Conservation (phyloP, 495 filamentous ascomycete species). For the Penicillium roqueforti region DNA sequence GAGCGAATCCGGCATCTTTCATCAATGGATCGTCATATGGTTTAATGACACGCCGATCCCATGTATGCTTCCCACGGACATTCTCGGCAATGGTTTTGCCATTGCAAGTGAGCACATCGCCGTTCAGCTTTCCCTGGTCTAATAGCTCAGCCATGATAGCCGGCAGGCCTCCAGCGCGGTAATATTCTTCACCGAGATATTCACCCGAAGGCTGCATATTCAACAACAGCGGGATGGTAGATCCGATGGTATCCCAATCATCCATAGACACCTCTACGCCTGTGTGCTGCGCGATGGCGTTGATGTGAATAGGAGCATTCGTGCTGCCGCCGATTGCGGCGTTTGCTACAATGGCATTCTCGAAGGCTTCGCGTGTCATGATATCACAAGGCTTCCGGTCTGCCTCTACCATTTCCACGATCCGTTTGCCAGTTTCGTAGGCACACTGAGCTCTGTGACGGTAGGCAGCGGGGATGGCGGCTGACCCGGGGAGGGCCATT, state of each 20-base stretch:
- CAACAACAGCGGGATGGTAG: slow-evolving; percentile 46
- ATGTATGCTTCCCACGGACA: slow-evolving; percentile 39
- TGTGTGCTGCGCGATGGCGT: slow-evolving; percentile 52
- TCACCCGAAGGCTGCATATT: slow-evolving; percentile 55
- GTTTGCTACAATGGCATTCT: slow-evolving; percentile 52
- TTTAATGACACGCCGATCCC: slow-evolving; percentile 44
- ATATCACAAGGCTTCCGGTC: slow-evolving; percentile 55
- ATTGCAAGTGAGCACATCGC: slow-evolving; percentile 41
- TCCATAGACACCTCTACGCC: slow-evolving; percentile 49
- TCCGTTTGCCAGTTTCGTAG: slow-evolving; percentile 50
- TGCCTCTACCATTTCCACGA: slow-evolving; percentile 51
- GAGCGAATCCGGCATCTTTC: slow-evolving; percentile 47
- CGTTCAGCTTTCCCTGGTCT: slow-evolving; percentile 42
- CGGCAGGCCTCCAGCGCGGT: slow-evolving; percentile 50
- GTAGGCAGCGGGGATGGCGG: slow-evolving; percentile 52
- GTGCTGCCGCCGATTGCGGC: slow-evolving; percentile 54
- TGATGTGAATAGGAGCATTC: slow-evolving; percentile 54
- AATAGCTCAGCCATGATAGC: slow-evolving; percentile 52
- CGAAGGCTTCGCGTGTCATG: slow-evolving; percentile 52
- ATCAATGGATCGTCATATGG: slow-evolving; percentile 44
- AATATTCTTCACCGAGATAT: slow-evolving; percentile 50
- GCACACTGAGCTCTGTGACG: slow-evolving; percentile 50
- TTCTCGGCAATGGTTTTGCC: slow-evolving; percentile 40
- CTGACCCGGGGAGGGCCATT: slow-evolving; percentile 53
- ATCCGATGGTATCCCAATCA: slow-evolving; percentile 51